Conservation (phyloP, 2,329 filamentous ascomycete genomes). For the Phialophora chinensis region DNA sequence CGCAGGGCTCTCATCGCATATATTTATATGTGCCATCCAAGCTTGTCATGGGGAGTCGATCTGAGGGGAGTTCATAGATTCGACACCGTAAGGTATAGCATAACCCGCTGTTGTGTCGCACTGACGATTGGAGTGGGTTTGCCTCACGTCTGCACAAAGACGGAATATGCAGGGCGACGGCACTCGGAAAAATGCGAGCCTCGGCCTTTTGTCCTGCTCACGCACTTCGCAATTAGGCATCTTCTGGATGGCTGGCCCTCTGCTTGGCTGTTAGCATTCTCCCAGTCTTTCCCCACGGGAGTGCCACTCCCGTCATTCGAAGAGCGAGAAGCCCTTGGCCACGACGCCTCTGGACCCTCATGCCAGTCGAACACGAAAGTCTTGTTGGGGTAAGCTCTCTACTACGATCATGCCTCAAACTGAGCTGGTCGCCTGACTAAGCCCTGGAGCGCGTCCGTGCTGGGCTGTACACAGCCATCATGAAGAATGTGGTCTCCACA, state of each 20-base stretch:
- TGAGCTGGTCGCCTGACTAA: no score
- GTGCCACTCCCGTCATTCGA: neutral
- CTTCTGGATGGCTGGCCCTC: neutral
- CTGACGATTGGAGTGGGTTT: neutral
- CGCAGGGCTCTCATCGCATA: neutral
- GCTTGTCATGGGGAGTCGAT: neutral
- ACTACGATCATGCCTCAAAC: neutral
- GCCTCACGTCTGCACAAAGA: neutral
- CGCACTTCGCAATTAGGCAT: neutral
- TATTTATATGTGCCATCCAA: neutral
- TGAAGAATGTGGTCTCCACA: neutral
- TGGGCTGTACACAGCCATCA: neutral
- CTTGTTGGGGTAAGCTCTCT: neutral
- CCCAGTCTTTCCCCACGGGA: neutral
- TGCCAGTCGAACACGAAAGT: neutral
- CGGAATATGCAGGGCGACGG: slow-evolving; percentile 7
- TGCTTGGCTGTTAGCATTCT: neutral
- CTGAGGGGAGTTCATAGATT: neutral
- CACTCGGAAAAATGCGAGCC: neutral
- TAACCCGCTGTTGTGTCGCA: neutral
- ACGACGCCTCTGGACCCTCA: neutral
- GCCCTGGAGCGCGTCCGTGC: neutral
- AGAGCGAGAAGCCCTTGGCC: neutral
- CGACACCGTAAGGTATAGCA: neutral
- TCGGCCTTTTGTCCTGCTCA: neutral